These are phyloP conservation scores for Drechslera avenae DNA, from an alignment of 2,329 filamentous ascomycete genomes.

Conservation along the genomic window DNA sequence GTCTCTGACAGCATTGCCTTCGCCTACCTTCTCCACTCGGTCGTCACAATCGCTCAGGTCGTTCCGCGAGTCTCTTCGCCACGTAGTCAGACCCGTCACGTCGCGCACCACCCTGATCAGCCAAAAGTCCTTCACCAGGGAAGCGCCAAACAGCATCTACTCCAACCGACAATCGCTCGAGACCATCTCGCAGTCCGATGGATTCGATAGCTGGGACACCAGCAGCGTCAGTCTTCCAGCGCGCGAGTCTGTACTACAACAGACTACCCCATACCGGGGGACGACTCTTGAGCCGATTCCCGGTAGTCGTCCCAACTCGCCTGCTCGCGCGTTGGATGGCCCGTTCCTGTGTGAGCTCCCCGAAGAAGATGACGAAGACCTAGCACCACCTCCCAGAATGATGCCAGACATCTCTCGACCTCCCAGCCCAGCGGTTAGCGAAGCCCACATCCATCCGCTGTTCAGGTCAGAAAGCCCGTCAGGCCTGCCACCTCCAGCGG, in stretches of 20 bases:
- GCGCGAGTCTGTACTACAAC: conserved; percentile 54
- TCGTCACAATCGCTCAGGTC: conserved; percentile 45
- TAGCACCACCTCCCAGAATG: conserved; percentile 43
- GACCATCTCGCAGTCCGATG: conserved; percentile 55
- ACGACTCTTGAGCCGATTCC: conserved; percentile 73
- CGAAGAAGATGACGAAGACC: conserved; percentile 32
- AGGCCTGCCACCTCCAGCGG: conserved; percentile 61
- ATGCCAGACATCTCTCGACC: conserved; percentile 44
- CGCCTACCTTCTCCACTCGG: conserved; percentile 43
- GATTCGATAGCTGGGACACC: conserved; percentile 78
- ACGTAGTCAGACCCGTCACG: conserved; percentile 46
- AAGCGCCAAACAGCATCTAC: conserved; percentile 38
- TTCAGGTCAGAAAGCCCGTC: conserved; percentile 74
- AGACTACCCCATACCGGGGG: conserved; percentile 47
- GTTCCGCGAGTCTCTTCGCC: conserved; percentile 46
- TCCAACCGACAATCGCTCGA: conserved; percentile 44
- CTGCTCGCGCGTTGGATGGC: conserved; percentile 63
- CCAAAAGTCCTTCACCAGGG: conserved; percentile 38
- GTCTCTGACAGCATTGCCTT: conserved; percentile 33
- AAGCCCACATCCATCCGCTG: conserved; percentile 77
- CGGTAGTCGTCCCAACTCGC: conserved; percentile 68
- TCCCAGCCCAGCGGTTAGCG: conserved; percentile 53
- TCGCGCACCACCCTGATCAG: conserved; percentile 46
- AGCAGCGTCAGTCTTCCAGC: conserved; percentile 68
- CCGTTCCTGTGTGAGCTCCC: conserved; percentile 46